Percentiles rank a stretch among this genome's conserved stretches.
These are phyloP conservation scores for Saturnispora dispora DNA, from an alignment of 805 yeast genomes.

Conservation along the genomic window DNA sequence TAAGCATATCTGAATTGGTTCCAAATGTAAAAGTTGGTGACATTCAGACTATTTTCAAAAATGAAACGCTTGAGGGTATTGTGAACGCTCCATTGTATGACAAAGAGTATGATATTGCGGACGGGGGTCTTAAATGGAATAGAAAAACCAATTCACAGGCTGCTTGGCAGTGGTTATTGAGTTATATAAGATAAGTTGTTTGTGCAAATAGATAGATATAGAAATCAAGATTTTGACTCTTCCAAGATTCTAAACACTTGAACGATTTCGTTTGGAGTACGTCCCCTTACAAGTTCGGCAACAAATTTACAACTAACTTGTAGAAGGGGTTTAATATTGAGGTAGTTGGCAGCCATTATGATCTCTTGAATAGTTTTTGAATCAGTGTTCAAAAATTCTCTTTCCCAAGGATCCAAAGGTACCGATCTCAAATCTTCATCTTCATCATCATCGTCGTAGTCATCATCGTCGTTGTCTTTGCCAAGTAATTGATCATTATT, in stretches of 20 bases:
- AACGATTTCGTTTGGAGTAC: slow-evolving; percentile 64
- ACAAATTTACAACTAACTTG: slow-evolving; percentile 66
- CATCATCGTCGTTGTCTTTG: slow-evolving; percentile 19
- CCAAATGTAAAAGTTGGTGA: background rate
- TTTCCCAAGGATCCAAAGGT: slow-evolving; percentile 61
- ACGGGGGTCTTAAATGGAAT: slow-evolving; percentile 1
- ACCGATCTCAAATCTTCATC: slow-evolving; percentile 57
- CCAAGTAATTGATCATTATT: slow-evolving; percentile 19
- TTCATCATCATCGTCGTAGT: slow-evolving; percentile 28
- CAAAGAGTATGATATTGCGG: background rate
- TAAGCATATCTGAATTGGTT: slow-evolving; percentile 3
- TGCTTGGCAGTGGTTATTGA: slow-evolving; percentile 4
- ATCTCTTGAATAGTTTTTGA: slow-evolving; percentile 69
- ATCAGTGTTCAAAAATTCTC: slow-evolving; percentile 79
- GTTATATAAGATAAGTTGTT: background rate
- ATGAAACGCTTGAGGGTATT: background rate
- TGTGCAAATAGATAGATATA: background rate
- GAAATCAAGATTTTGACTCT: background rate
- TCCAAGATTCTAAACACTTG: slow-evolving; percentile 56
- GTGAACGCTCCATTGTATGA: background rate
- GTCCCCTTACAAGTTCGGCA: slow-evolving; percentile 70
- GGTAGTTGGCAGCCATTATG: slow-evolving; percentile 67
- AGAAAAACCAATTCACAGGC: background rate
- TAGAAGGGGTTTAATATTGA: slow-evolving; percentile 59
- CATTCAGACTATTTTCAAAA: background rate